Base-by-base conservation (phyloP, 768 basidiomycete species). In the Lactifluus hygrophoroides region DNA sequence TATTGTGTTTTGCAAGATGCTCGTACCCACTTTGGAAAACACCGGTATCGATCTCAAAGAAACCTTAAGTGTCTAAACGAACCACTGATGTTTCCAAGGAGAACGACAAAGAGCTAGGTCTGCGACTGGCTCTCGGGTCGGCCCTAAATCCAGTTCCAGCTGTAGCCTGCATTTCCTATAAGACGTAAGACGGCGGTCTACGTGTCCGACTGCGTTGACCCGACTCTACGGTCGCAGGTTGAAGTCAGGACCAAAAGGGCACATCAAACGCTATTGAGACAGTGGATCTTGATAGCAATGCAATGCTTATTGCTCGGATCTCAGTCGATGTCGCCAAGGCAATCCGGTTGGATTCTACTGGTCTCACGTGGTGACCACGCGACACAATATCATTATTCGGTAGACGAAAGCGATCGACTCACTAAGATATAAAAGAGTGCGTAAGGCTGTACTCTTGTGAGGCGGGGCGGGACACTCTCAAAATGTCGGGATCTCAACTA, bases 21-120 rank as follows among this genome's bases (percentile, higher is more conserved):
- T 14, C 25, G 48, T 32, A 48, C 53, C 38, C 19, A 11, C 6
- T 51, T 51, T 25, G 49, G 58, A 25, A 51, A 37, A 16, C 17
- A 28, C 43, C 54, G 42, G 19, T 17, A 55, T 45, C 53, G 48
- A 60, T 60, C 13, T 17, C 42, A 34, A 35, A 25, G 35, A 17
- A 59, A 44, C 48, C 3, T 51, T 40, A 51, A 17, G 48, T 19
- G 43, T 51, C 54, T 55, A 60, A 50, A 30, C 47, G n/a, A 16
- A 21, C n/a, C 16, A 37, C 35, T 35, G 40, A 32, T 38, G 48
- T 55, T 43, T 43, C 48, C 43, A 60, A 38, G 58, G 42, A 42
- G 38, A 42, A 34, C 28, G 28, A 38, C 19, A 48, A 21, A 44
- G 56, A 37, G n/a, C 42, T 38, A 5, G 49, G 49, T 35, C 47